These are phyloP conservation scores for Populus hybrid DNA, from an alignment of 441 rosid genomes.

Conservation along the genomic window DNA sequence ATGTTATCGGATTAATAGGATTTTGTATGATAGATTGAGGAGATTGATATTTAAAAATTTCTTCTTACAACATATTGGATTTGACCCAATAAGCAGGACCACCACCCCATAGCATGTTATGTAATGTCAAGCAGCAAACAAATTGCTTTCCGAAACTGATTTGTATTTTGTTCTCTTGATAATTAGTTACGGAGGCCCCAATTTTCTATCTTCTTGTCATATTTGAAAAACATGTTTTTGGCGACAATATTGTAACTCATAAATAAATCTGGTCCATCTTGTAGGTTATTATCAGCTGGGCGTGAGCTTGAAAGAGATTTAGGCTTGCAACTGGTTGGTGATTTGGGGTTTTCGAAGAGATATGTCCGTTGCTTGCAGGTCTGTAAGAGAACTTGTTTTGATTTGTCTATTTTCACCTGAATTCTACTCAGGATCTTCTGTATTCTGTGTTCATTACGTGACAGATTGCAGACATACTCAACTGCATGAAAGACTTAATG, in stretches of 20 bases:
- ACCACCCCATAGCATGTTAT: no score
- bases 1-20: no score
- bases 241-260: neutral
- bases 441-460: neutral
- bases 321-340: slow-evolving; percentile 30
- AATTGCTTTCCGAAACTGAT: no score
- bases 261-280: neutral
- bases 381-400: neutral
- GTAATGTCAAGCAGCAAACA: no score
- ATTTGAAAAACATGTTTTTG: neutral
- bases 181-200: neutral
- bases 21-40: no score
- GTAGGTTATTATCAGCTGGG: slow-evolving; percentile 38
- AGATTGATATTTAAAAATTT: no score
- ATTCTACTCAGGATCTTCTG: neutral
- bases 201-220: neutral
- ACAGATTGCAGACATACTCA: slow-evolving; percentile 46
- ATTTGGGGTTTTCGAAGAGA: slow-evolving; percentile 47
- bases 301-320: slow-evolving; percentile 35
- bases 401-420: neutral
- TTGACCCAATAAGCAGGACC: no score
- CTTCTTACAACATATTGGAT: no score
- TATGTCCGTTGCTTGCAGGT: slow-evolving; percentile 46
- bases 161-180: no score
- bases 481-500: slow-evolving; percentile 44